These are phyloP conservation scores for Diplodia mutila DNA, from an alignment of 2,329 filamentous ascomycete genomes.

Conservation along the genomic window DNA sequence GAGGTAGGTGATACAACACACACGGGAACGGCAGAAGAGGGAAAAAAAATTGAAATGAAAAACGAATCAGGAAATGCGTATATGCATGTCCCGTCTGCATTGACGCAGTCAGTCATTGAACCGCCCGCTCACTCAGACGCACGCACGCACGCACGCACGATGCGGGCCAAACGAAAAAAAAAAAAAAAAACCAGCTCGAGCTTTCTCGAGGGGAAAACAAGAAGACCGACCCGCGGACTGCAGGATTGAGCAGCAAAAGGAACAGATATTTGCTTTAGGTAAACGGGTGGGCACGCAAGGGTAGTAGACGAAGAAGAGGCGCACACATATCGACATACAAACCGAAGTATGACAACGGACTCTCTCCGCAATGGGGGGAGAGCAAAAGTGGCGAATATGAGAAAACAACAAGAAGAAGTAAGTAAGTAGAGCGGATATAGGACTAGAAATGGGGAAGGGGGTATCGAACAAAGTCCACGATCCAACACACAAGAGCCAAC, in stretches of 20 bases:
- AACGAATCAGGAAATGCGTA: not conserved
- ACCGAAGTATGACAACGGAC: not conserved
- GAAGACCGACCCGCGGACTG: not conserved
- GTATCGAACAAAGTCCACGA: conserved; percentile 22
- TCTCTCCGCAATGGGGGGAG: not conserved
- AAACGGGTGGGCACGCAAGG: not conserved
- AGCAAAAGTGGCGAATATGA: not conserved
- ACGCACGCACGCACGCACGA: not conserved
- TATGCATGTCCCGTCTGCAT: not conserved
- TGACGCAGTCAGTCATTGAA: not conserved
- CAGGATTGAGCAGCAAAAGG: not conserved
- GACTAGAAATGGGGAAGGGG: conserved; percentile 21
- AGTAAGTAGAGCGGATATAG: not conserved
- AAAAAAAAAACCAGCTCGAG: too few relatives aligned
- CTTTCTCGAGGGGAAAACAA: not conserved
- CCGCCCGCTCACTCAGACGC: not conserved
- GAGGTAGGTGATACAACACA: not conserved
- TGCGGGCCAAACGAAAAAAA: not conserved
- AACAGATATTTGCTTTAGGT: not conserved
- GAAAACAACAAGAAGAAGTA: not conserved
- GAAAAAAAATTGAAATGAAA: too few relatives aligned
- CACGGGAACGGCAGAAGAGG: not conserved
- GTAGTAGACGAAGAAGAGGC: not conserved
- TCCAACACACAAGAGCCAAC: conserved; percentile 16
- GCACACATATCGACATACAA: not conserved